A percentile compares a stretch with the other conserved stretches of the same genome.
Evolutionary conservation across 768 basidiomycete species (phyloP).

Genomic region (Imleria badia): DNA sequence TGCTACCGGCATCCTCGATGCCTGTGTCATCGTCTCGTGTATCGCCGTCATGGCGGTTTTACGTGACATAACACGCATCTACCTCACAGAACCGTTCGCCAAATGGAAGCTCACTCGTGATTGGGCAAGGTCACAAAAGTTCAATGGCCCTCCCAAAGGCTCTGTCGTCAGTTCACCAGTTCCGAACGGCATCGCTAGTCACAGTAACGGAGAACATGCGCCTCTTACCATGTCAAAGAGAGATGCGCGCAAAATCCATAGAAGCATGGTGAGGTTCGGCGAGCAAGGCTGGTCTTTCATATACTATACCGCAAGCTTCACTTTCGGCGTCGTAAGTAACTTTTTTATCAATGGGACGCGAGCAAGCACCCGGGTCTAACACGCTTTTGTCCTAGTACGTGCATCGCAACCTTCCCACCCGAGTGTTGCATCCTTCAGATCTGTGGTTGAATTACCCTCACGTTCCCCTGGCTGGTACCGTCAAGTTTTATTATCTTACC

Average conservation of each 20-base stretch:
- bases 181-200: constrained; percentile 34
- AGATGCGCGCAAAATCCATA: constrained; percentile 60
- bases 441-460: constrained; percentile 86
- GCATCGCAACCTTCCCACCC: too few species aligned
- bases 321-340: constrained; percentile 73
- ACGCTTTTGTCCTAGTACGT: not conserved
- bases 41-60: constrained; percentile 84
- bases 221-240: constrained; percentile 30
- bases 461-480: constrained; percentile 63
- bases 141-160: constrained; percentile 27
- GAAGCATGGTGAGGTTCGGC: constrained; percentile 81
- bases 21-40: constrained; percentile 71
- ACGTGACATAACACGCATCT: constrained; percentile 47
- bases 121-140: constrained; percentile 32
- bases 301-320: constrained; percentile 77
- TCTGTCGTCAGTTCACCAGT: too few species aligned
- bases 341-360: constrained; percentile 1
- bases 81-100: too few species aligned
- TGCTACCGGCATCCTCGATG: constrained; percentile 65
- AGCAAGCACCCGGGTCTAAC: constrained; percentile 1
- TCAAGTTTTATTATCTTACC: constrained; percentile 60
- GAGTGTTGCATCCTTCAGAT: constrained; percentile 51
- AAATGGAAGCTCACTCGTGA: constrained; percentile 33
- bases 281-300: constrained; percentile 92
- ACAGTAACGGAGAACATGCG: constrained; percentile 22